Conservation (phyloP, 257 asterid species). For the Nicotiana sylvestris region DNA sequence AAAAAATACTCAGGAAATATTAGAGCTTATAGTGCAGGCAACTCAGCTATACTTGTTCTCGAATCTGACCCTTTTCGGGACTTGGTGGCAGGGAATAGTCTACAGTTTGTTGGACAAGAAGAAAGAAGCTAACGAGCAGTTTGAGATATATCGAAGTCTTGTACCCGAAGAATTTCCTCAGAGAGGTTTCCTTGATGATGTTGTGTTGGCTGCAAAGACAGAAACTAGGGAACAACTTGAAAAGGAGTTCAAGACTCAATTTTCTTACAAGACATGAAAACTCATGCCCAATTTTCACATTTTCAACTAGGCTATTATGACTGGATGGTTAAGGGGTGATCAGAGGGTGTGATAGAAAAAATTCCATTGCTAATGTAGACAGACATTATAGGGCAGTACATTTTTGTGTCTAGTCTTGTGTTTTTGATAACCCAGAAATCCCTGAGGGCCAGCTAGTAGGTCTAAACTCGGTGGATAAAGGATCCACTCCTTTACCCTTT, state of each 20-base stretch:
- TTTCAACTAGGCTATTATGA: background rate
- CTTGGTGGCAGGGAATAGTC: constrained; percentile 62
- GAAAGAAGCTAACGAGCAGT: constrained; percentile 64
- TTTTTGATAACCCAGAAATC: background rate
- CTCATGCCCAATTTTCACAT: background rate
- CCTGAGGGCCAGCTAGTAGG: background rate
- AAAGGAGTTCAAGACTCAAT: constrained; percentile 44
- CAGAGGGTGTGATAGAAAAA: background rate
- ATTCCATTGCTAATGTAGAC: background rate
- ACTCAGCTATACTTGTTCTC: background rate
- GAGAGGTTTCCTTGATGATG: constrained; percentile 77
- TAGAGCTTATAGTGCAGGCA: background rate
- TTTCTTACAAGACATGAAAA: constrained; percentile 8
- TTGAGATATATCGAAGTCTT: constrained; percentile 68
- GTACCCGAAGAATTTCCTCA: constrained; percentile 86
- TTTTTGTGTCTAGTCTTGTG: background rate
- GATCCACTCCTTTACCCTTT: background rate
- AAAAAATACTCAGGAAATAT: background rate
- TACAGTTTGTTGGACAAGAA: constrained; percentile 69
- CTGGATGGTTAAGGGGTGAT: background rate
- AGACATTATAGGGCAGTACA: background rate
- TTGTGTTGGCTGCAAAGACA: constrained; percentile 69
- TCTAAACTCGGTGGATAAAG: background rate
- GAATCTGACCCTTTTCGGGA: background rate
- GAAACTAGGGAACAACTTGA: constrained; percentile 54